Evolutionary conservation across 148 eudicot species (phyloP), one percentile per base, ranked within the genome.

Genomic region (Gaultheria prostrata): DNA sequence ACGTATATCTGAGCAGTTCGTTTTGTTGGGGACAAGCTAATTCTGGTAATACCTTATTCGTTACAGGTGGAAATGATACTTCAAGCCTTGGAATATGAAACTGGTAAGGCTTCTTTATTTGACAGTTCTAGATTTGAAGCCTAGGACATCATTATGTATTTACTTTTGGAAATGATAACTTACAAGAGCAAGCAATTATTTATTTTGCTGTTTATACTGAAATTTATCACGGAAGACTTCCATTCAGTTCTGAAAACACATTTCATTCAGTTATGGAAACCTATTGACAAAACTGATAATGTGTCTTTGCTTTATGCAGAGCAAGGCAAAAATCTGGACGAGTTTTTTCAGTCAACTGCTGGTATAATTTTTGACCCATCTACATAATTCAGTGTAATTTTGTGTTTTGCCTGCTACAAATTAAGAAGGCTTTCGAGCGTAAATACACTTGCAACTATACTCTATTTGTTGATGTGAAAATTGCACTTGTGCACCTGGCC

Each of bases 41-140:
- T 54, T 54, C 51, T 46, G 78, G 21, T 65, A 8, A 49, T 83
- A 4, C 74, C 83, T 78, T 80, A 83, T 84, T 39, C 56, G 56
- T 79, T 83, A 83, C 92, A 97, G 99, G 91, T 93, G 88, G 99
- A 97, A 89, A 97, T 97, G 99, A 94, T 93, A 85, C 98, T 97
- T 87, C 99, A 97, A 84, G 99, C 98, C n/a, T 89, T 86, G 86
- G 98, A 97, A 88, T 97, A 97, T 86, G 99, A 97, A 89, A 97
- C 89, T 76, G 99, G 98, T 94, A 84, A 85, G 83, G n/a, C 45
- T 51, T 9, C 28, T 18, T 28, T 59, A 57, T 81, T 79, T 9
- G 10, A 73, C 20, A 35, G 63, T 73, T 65, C 24, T 53, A 11
- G 6, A 46, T 33, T 12, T 81, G 28, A 50, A 69, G 24, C 61